Conservation (phyloP, 1,139 yeast species). For the Candida sp. region DNA sequence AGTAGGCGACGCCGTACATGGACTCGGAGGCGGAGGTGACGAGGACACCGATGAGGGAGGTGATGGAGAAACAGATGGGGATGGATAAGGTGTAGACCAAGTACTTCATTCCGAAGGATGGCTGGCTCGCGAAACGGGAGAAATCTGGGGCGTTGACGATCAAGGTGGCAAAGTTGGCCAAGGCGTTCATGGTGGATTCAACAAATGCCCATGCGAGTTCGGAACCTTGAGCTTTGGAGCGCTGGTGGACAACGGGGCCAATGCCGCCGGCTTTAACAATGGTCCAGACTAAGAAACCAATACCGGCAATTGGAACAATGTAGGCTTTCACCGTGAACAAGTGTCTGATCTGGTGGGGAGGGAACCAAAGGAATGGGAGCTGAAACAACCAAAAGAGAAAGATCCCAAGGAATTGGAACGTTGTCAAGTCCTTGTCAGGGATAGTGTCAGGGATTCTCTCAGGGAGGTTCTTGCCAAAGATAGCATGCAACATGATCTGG, state of each 20-base stretch:
- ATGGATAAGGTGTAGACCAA: conserved; percentile 59
- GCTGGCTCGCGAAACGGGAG: conserved; percentile 72
- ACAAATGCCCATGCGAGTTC: conserved; percentile 85
- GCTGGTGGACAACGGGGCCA: conserved; percentile 66
- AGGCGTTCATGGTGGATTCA: conserved; percentile 74
- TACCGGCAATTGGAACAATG: conserved; percentile 79
- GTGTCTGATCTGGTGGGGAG: conserved; percentile 82
- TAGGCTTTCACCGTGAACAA: conserved; percentile 80
- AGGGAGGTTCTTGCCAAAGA: conserved; percentile 64
- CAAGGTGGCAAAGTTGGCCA: conserved; percentile 87
- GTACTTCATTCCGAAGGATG: conserved; percentile 46
- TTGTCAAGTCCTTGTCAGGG: conserved; percentile 52
- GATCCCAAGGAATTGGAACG: conserved; percentile 73
- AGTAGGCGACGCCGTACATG: conserved; percentile 70
- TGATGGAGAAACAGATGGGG: conserved; percentile 78
- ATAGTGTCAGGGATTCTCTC: conserved; percentile 52
- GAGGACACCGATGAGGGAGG: conserved; percentile 85
- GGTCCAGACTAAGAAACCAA: conserved; percentile 83
- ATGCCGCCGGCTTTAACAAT: conserved; percentile 74
- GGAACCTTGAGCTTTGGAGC: conserved; percentile 55
- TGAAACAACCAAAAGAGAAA: conserved; percentile 80
- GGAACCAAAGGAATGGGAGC: conserved; percentile 79
- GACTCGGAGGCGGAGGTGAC: conserved; percentile 82
- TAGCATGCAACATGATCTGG: conserved; percentile 67
- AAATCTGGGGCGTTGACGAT: conserved; percentile 92